Evolutionary conservation across 2,329 filamentous ascomycete species (phyloP), one percentile per base, ranked within the genome.

Genomic region (Ceratocystiopsis sp.): DNA sequence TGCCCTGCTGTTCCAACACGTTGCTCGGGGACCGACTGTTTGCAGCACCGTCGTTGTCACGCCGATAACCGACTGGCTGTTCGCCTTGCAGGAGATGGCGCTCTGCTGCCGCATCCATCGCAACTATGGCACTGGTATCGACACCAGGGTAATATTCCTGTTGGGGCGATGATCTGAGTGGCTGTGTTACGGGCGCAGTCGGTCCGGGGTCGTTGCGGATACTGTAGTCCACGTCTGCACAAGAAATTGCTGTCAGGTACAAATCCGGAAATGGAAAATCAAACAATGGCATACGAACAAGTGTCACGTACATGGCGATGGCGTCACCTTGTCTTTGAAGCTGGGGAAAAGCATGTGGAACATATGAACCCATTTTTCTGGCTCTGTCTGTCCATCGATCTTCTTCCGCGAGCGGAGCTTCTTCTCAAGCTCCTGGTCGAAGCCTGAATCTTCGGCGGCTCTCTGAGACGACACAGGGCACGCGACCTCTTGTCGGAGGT

Each of bases 301-400:
- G 15, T 13, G 11, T 8, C 25, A 42, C 55, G 48, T 53, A 61
- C 60, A 60, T 11, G 60, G 60, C 16, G 51, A 55, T 3, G 60
- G 60, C 4, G 57, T 55, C 25, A 52, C 51, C 4, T 52, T 44
- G 41, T 48, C 44, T 14, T 42, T 42, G 17, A 46, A 55, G 14
- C 52, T 54, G 0, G 60, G 59, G 33, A 65, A 64, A 1, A 65
- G 49, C 0, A 61, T 48, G 4, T 52, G 49, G 48, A 60, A 64
- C 16, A 60, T 56, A 33, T 60, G 55, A 6, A 46, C 48, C 62
- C 62, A 65, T 39, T 60, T 61, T 37, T 62, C 57, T 10, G 53
- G 52, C 35, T 63, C 61, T 0, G 47, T 52, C 15, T 50, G 41
- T 48, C 51, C 39, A n/a, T 51, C 45, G 42, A 53, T 42, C 53